Percentiles rank a stretch among this genome's conserved stretches.
phyloP scores from a whole-genome alignment of 495 filamentous ascomycete genomes.

The Aspergillus taichungensis region DNA sequence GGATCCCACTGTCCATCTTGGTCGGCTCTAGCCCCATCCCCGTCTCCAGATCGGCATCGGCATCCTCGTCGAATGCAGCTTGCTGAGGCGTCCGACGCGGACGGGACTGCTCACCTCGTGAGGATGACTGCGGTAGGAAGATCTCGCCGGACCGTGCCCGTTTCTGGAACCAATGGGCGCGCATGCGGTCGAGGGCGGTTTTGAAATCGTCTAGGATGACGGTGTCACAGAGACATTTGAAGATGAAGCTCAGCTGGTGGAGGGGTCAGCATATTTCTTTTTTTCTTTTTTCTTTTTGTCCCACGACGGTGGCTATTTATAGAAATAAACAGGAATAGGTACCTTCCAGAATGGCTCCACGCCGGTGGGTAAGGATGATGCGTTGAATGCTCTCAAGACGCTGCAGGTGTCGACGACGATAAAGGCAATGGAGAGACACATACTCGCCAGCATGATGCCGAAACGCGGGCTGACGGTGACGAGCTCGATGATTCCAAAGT shows the following conservation, averaged over 20 bases:
- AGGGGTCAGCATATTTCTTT: too few relatives aligned
- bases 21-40: too few relatives aligned
- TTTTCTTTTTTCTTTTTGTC: slow-evolving; percentile 1
- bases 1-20: too few relatives aligned
- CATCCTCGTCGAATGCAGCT: too few relatives aligned
- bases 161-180: slow-evolving; percentile 19
- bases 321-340: background rate
- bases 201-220: slow-evolving; percentile 57
- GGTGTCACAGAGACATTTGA: slow-evolving; percentile 52
- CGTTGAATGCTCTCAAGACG: slow-evolving; percentile 21
- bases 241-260: slow-evolving; percentile 40
- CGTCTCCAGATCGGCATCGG: too few relatives aligned
- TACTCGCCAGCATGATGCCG: slow-evolving; percentile 45
- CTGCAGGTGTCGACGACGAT: slow-evolving; percentile 40
- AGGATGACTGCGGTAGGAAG: slow-evolving; percentile 1
- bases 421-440: slow-evolving; percentile 46
- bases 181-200: slow-evolving; percentile 40
- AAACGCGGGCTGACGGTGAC: slow-evolving; percentile 45
- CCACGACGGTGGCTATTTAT: background rate
- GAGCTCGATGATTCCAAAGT: slow-evolving; percentile 39
- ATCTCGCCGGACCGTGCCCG: slow-evolving; percentile 8
- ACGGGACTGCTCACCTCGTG: too few relatives aligned
- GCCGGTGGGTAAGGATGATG: slow-evolving; percentile 19
- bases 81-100: too few relatives aligned
- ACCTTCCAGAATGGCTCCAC: slow-evolving; percentile 38